Evolutionary conservation across 768 basidiomycete species (phyloP).

Genomic region (Sporobolomyces pararoseus): DNA sequence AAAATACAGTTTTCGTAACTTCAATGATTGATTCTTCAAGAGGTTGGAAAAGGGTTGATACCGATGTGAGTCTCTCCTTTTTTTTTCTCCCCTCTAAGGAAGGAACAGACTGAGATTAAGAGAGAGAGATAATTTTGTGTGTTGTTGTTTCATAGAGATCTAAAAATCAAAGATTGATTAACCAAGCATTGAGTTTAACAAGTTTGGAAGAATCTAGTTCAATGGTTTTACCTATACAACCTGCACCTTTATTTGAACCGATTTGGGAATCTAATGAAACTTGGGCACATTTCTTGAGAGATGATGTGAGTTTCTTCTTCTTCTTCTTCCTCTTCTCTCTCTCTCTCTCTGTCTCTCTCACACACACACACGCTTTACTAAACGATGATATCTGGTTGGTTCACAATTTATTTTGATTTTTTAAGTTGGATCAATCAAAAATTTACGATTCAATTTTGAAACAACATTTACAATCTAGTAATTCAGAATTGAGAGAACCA

Average conservation of each 20-base stretch:
- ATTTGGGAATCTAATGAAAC: constrained; percentile 3
- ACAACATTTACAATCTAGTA: constrained; percentile 19
- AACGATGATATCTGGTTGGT: too few relatives aligned
- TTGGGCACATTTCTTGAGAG: constrained; percentile 17
- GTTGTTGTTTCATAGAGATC: constrained; percentile 14
- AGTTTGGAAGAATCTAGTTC: constrained; percentile 20
- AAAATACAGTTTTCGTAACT: constrained; percentile 22
- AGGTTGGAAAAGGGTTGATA: constrained; percentile 26
- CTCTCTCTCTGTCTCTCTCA: not conserved
- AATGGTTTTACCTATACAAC: constrained; percentile 36
- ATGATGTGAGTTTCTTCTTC: constrained; percentile 20
- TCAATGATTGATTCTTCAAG: constrained; percentile 10
- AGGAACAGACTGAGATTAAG: too few relatives aligned
- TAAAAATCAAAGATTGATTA: constrained; percentile 20
- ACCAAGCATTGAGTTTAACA: constrained; percentile 20
- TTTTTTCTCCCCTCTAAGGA: too few relatives aligned
- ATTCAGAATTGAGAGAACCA: constrained; percentile 33
- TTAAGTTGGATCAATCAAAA: constrained; percentile 17
- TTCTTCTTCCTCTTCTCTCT: too few relatives aligned
- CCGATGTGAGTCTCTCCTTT: constrained; percentile 2
- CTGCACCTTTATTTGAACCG: not conserved
- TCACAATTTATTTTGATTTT: too few relatives aligned
- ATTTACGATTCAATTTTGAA: constrained; percentile 20
- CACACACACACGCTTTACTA: too few relatives aligned
- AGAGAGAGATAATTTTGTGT: not conserved